phyloP scores from a whole-genome alignment of 441 rosid species.

The Mallotus japonicus region DNA sequence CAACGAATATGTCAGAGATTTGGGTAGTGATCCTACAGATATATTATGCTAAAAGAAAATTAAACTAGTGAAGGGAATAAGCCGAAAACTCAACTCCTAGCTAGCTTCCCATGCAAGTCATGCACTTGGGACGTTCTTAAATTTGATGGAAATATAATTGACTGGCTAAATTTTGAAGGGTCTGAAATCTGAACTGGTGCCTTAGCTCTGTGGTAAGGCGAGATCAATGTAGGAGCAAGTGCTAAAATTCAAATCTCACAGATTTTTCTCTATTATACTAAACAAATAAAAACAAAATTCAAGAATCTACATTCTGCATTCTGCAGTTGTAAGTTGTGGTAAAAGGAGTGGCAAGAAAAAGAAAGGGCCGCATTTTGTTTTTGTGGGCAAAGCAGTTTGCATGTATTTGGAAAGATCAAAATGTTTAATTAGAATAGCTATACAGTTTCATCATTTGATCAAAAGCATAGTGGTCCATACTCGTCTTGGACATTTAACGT shows the following conservation, averaged over 20 bases:
- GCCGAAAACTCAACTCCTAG: neutral
- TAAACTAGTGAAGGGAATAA: neutral
- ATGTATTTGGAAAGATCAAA: neutral
- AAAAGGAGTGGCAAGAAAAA: too few relatives aligned
- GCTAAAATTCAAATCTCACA: too few relatives aligned
- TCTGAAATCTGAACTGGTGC: too few relatives aligned
- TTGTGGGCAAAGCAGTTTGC: neutral
- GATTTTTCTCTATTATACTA: too few relatives aligned
- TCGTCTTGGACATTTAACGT: too few relatives aligned
- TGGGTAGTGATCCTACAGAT: neutral
- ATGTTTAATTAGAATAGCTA: neutral
- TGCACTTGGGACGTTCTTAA: constrained; percentile 17
- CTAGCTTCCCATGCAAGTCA: constrained; percentile 25
- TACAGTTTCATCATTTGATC: neutral
- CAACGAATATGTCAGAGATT: constrained; percentile 54
- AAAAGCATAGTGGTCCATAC: neutral
- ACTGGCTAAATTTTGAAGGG: neutral
- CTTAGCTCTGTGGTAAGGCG: too few relatives aligned
- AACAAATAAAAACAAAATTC: too few relatives aligned
- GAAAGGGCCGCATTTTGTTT: too few relatives aligned
- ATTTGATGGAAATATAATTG: neutral
- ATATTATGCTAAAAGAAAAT: neutral
- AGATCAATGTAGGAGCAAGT: too few relatives aligned
- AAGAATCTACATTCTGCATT: too few relatives aligned
- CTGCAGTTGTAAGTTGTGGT: too few relatives aligned